phyloP scores from a whole-genome alignment of 179 eudicot species.

The Amaranthus tricolor region DNA sequence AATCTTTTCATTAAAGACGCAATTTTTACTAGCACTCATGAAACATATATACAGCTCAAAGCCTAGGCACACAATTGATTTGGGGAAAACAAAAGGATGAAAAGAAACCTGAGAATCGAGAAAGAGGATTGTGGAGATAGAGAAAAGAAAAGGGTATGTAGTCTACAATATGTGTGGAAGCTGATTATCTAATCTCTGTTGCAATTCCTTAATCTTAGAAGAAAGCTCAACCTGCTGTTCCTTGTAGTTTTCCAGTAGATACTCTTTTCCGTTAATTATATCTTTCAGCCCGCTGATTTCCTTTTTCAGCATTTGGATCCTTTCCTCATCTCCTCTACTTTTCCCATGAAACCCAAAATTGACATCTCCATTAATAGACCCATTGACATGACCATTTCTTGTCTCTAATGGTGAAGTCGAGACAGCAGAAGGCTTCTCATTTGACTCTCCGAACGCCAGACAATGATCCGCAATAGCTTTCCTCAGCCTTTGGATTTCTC shows the following conservation, averaged over 20 bases:
- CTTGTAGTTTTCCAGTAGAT: constrained; percentile 76
- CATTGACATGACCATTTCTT: constrained; percentile 59
- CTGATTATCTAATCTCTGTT: constrained; percentile 84
- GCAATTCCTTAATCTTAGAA: constrained; percentile 76
- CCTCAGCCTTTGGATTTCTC: constrained; percentile 87
- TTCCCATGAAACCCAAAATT: constrained; percentile 39
- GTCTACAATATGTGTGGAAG: constrained; percentile 81
- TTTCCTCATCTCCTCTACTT: constrained; percentile 49
- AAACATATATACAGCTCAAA: constrained; percentile 34
- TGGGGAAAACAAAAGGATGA: constrained; percentile 14
- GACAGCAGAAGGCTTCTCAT: constrained; percentile 41
- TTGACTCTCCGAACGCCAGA: constrained; percentile 44
- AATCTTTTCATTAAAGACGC: too few relatives aligned
- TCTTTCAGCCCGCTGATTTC: constrained; percentile 83
- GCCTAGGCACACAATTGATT: constrained; percentile 23
- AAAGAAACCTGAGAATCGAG: constrained; percentile 7
- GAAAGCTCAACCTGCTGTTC: constrained; percentile 85
- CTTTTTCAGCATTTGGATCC: constrained; percentile 65
- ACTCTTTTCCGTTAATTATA: constrained; percentile 81
- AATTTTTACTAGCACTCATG: constrained; percentile 12
- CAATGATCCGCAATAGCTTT: constrained; percentile 92
- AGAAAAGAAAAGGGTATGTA: constrained; percentile 6
- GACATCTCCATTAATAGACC: constrained; percentile 46
- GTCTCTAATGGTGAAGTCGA: constrained; percentile 46
- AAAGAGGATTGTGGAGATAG: not conserved